Evolutionary conservation across 2,329 filamentous ascomycete species (phyloP), one percentile per base, ranked within the genome.

Genomic region (Magnaporthiopsis rhizophila): DNA sequence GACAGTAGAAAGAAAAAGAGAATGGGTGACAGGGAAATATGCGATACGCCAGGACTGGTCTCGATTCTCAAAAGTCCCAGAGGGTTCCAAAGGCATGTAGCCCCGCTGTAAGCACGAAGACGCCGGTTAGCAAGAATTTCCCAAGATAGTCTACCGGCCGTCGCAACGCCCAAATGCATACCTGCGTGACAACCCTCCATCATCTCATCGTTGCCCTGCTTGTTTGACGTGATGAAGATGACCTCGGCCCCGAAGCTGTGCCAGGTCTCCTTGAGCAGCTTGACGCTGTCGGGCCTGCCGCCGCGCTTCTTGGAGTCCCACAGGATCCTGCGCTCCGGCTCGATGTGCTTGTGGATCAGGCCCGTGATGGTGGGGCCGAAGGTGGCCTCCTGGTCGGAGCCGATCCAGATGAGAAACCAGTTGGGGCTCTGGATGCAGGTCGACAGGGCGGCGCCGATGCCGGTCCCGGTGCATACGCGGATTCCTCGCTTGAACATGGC

Each of bases 381-480:
- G 0, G 75, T 77, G 66, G 71, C 74, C 66, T 78, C 76, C 61
- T 77, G 76, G 67, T 78, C 73, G 26, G 75, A 77, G 8, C 76
- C 76, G 58, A 78, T 77, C 75, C 76, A 77, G 65, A 78, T 78
- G 50, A 78, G 73, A 66, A 78, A 78, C 76, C 75, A 77, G 63
- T 77, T 71, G 11, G 70, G 71, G 65, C 70, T 75, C 65, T 78
- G 76, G 65, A 78, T 77, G 68, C 76, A 78, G 9, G 76, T 78
- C 0, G 76, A 77, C 9, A 78, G 69, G 1, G 76, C 75, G 26
- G 76, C 76, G 1, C 76, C 76, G 62, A 78, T 77, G 24, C 76
- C 76, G 1, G 76, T 78, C 38, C 76, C 76, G 0, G 76, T 78
- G 68, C 76, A 77, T 64, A 78, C 73, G 57, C 75, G 74, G 61